These are phyloP conservation scores for Ustilago bromivora DNA, from an alignment of 1,284 basidiomycete species.

Conservation along the genomic window DNA sequence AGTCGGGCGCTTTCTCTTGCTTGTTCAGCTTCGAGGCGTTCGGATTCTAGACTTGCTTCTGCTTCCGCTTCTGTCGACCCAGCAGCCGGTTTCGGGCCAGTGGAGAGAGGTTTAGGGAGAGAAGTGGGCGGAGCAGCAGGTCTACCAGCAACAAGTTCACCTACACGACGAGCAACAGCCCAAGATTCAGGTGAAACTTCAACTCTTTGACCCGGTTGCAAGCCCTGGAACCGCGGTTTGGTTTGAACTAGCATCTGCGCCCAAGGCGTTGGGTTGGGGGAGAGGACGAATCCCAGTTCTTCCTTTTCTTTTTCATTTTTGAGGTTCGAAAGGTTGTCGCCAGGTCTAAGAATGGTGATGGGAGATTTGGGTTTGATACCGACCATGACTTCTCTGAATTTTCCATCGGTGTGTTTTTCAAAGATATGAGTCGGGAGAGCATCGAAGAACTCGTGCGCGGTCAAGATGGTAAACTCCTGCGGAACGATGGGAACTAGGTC, in stretches of 20 bases:
- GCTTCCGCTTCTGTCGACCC: constrained; percentile 28
- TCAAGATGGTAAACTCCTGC: constrained; percentile 80
- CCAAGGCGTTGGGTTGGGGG: constrained; percentile 76
- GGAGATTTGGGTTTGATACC: constrained; percentile 70
- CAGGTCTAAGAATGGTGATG: constrained; percentile 54
- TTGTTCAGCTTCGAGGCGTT: constrained; percentile 11
- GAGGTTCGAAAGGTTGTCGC: constrained; percentile 12
- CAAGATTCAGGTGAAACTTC: constrained; percentile 65
- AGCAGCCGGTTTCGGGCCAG: not conserved
- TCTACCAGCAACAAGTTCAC: constrained; percentile 62
- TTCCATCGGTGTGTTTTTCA: constrained; percentile 75
- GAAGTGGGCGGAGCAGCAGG: constrained; percentile 25
- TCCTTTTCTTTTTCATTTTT: constrained; percentile 30
- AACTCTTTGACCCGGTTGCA: constrained; percentile 64
- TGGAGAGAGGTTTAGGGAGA: not conserved
- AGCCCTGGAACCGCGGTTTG: constrained; percentile 53
- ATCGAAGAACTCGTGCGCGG: constrained; percentile 99
- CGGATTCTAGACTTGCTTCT: constrained; percentile 16
- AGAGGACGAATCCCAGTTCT: constrained; percentile 77
- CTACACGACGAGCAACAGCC: constrained; percentile 60
- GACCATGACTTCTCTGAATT: constrained; percentile 87
- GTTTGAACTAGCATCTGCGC: constrained; percentile 73
- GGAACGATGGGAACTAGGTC: constrained; percentile 75
- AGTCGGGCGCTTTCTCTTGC: constrained; percentile 15
- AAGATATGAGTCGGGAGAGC: constrained; percentile 92